Evolutionary conservation across 495 filamentous ascomycete genomes (phyloP).

Genomic region (Articulospora tetracladia): DNA sequence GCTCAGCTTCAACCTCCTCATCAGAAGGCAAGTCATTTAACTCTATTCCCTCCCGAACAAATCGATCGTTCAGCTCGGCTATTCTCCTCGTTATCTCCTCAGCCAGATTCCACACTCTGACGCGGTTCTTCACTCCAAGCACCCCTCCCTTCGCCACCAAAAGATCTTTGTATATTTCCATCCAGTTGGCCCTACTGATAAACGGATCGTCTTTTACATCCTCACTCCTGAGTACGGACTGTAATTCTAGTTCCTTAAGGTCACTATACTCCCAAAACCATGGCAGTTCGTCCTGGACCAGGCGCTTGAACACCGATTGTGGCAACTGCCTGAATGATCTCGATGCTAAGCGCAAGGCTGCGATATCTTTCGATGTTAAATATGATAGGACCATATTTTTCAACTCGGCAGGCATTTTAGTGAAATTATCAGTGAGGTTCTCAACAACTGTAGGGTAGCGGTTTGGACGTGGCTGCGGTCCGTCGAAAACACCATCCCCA

Average conservation of each 20-base stretch:
- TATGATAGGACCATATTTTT: neutral
- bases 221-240: neutral
- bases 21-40: too few relatives aligned
- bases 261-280: conserved; percentile 5
- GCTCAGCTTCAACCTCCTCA: too few relatives aligned
- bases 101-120: neutral
- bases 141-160: neutral
- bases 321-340: neutral
- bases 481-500: neutral
- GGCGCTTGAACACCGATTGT: neutral
- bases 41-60: too few relatives aligned
- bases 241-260: neutral
- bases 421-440: neutral
- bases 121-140: neutral
- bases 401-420: neutral
- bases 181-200: neutral
- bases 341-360: neutral
- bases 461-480: neutral
- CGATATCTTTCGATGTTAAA: conserved; percentile 6
- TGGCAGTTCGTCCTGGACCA: conserved; percentile 1
- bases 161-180: neutral
- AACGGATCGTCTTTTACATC: neutral
- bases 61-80: neutral
- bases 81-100: neutral
- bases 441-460: neutral